Percentiles rank a stretch among this genome's conserved stretches.
These are phyloP conservation scores for Fagus sylvatica DNA, from an alignment of 306 rosid species.

Conservation along the genomic window DNA sequence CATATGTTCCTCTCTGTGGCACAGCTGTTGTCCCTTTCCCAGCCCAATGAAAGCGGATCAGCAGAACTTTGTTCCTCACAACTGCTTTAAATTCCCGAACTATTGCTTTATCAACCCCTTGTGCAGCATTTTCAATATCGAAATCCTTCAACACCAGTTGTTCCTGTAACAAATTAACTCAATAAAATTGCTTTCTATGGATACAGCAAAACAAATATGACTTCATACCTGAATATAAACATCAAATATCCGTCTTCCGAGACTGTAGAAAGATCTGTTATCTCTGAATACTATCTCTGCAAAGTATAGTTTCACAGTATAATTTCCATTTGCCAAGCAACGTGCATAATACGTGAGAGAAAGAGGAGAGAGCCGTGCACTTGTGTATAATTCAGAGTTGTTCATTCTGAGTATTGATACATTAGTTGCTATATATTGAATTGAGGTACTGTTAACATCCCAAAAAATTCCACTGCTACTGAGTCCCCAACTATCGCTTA, in stretches of 20 bases:
- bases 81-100: slow-evolving; percentile 29
- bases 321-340: slow-evolving; percentile 70
- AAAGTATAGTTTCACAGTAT: slow-evolving; percentile 53
- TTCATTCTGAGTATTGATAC: slow-evolving; percentile 24
- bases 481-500: slow-evolving; percentile 41
- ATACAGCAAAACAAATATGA: slow-evolving; percentile 14
- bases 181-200: slow-evolving; percentile 17
- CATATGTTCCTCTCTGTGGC: slow-evolving; percentile 53
- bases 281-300: slow-evolving; percentile 54
- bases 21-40: slow-evolving; percentile 61
- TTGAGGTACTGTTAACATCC: too few relatives aligned
- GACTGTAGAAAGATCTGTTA: slow-evolving; percentile 44
- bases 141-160: slow-evolving; percentile 45
- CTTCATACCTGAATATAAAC: slow-evolving; percentile 57
- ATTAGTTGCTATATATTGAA: not conserved
- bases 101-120: slow-evolving; percentile 41
- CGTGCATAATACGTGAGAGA: slow-evolving; percentile 56
- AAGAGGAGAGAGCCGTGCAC: slow-evolving; percentile 51
- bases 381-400: slow-evolving; percentile 40
- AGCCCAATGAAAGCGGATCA: slow-evolving; percentile 64
- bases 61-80: slow-evolving; percentile 34
- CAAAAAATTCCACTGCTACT: slow-evolving; percentile 15
- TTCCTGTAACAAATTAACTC: slow-evolving; percentile 36
- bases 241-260: slow-evolving; percentile 62
- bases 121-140: slow-evolving; percentile 43